Evolutionary conservation across 2,329 filamentous ascomycete genomes (phyloP).

Genomic region (Colletotrichum falcatum): DNA sequence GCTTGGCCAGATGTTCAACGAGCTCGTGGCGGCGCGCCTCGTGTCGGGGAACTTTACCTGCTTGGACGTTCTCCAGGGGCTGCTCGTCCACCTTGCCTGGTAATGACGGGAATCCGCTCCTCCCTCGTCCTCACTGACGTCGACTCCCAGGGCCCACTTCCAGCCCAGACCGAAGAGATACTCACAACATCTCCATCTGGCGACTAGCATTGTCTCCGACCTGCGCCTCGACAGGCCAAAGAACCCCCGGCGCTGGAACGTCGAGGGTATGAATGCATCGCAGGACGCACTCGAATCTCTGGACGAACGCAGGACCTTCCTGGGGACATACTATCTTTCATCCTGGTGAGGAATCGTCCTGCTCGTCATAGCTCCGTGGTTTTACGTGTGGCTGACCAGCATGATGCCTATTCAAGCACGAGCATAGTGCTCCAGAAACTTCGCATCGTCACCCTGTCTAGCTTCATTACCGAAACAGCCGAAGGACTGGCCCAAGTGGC

Average conservation of each 20-base stretch:
- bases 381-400: background rate
- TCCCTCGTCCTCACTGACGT: background rate
- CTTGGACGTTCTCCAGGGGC: constrained; percentile 49
- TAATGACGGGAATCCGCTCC: constrained; percentile 41
- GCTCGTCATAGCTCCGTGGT: no score
- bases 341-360: constrained; percentile 45
- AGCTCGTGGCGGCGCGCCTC: constrained; percentile 45
- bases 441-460: constrained; percentile 45
- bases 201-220: constrained; percentile 49
- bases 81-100: constrained; percentile 50
- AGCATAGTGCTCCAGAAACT: constrained; percentile 50
- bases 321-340: constrained; percentile 49
- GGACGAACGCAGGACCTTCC: constrained; percentile 48
- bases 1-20: constrained; percentile 46
- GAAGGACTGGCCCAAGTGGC: constrained; percentile 40
- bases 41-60: constrained; percentile 45
- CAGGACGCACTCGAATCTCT: constrained; percentile 18
- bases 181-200: constrained; percentile 48
- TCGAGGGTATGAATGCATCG: constrained; percentile 39
- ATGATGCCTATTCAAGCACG: constrained; percentile 39
- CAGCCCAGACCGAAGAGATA: constrained; percentile 47
- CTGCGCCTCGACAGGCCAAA: constrained; percentile 48
- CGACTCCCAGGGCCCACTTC: constrained; percentile 47
- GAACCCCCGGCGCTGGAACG: constrained; percentile 46
- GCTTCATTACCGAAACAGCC: constrained; percentile 47